phyloP scores from a whole-genome alignment of 2,329 filamentous ascomycete genomes.

The Gyromitra esculenta region DNA sequence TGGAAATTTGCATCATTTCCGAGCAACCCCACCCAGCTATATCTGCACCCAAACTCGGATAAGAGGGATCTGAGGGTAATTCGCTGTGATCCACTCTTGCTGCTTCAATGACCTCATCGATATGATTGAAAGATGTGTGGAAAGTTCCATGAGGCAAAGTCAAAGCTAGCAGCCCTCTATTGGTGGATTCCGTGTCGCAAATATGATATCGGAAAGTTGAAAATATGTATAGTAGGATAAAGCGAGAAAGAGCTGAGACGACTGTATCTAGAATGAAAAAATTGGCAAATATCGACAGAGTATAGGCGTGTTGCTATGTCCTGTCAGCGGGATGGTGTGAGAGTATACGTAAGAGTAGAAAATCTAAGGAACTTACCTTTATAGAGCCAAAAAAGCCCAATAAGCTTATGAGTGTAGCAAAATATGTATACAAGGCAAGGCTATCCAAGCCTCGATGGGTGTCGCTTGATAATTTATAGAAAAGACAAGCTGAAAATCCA shows the following conservation, averaged over 20 bases:
- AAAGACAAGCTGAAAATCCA: conserved; percentile 57
- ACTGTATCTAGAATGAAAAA: conserved; percentile 59
- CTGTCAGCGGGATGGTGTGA: conserved; percentile 25
- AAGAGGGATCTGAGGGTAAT: neutral
- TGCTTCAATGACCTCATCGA: conserved; percentile 16
- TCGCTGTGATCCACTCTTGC: neutral
- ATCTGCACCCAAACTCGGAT: neutral
- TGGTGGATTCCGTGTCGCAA: conserved; percentile 18
- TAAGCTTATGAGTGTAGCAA: conserved; percentile 61
- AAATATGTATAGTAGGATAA: conserved; percentile 57
- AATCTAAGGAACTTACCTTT: conserved; percentile 59
- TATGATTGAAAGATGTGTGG: conserved; percentile 24
- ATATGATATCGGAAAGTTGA: conserved; percentile 43
- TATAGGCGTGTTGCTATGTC: conserved; percentile 57
- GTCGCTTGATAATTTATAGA: conserved; percentile 59
- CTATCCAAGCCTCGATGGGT: conserved; percentile 58
- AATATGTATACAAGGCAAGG: conserved; percentile 61
- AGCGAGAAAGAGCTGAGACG: conserved; percentile 57
- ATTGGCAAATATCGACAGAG: conserved; percentile 58
- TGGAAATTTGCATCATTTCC: conserved; percentile 50
- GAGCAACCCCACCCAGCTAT: conserved; percentile 18
- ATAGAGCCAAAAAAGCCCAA: conserved; percentile 63
- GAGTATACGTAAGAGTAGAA: neutral
- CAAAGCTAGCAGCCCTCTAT: conserved; percentile 23
- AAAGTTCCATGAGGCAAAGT: conserved; percentile 38